Conservation (phyloP, 345 rosid genomes). For the Salix arbutifolia region DNA sequence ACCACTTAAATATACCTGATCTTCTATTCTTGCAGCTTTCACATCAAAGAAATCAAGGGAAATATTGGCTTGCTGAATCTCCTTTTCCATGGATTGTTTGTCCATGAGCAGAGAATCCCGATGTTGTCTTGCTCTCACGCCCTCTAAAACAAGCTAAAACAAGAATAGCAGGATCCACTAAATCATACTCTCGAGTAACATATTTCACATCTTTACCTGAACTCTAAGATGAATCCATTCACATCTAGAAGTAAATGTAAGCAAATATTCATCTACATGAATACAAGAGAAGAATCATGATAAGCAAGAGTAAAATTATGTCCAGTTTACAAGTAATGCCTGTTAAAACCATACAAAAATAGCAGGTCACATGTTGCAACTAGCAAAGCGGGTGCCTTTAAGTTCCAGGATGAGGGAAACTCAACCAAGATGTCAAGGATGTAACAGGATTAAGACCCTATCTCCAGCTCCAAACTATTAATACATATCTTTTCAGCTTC, state of each 20-base stretch:
- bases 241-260: neutral
- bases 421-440: neutral
- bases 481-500: neutral
- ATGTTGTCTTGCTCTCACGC: constrained; percentile 67
- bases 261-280: neutral
- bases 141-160: constrained; percentile 82
- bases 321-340: neutral
- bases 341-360: neutral
- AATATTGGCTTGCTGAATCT: constrained; percentile 65
- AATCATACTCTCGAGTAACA: constrained; percentile 10
- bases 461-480: neutral
- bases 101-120: constrained; percentile 59
- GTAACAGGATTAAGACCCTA: neutral
- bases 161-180: constrained; percentile 18
- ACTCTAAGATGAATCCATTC: neutral
- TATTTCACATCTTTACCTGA: neutral
- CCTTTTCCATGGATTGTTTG: constrained; percentile 55
- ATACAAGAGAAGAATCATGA: neutral
- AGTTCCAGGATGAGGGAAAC: too few species aligned
- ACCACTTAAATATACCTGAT: constrained; percentile 53
- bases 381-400: neutral
- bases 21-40: constrained; percentile 70
- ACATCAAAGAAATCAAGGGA: constrained; percentile 59
- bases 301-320: neutral
- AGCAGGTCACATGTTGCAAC: neutral